These are phyloP conservation scores for Oryza officinalis DNA, from an alignment of 176 grass and related monocot species.

Conservation along the genomic window DNA sequence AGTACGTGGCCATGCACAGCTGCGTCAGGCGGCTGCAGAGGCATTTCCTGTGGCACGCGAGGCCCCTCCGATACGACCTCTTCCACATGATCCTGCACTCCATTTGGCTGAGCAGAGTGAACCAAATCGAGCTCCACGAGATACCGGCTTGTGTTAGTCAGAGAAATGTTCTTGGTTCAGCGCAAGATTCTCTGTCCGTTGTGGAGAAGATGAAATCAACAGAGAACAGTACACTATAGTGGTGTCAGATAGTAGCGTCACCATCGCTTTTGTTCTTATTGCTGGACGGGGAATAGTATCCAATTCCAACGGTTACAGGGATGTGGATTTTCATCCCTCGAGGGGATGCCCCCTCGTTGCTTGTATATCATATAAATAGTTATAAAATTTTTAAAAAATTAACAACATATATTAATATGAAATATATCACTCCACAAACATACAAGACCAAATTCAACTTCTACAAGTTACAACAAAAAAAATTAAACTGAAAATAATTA, in stretches of 20 bases:
- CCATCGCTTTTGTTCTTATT: neutral
- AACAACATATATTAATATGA: too few species aligned
- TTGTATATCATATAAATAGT: too few species aligned
- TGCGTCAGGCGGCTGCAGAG: slow-evolving; percentile 72
- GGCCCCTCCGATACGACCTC: slow-evolving; percentile 73
- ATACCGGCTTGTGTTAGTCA: neutral
- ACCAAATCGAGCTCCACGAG: slow-evolving; percentile 52
- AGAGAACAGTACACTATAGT: neutral
- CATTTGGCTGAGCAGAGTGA: slow-evolving; percentile 77
- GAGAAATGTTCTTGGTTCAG: neutral
- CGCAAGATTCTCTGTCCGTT: neutral
- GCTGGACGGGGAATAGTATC: neutral
- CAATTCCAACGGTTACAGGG: neutral
- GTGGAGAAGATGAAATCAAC: neutral
- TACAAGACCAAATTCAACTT: too few species aligned
- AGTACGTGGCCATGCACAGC: slow-evolving; percentile 71
- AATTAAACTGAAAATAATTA: too few species aligned
- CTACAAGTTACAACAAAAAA: too few species aligned
- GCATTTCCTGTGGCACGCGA: slow-evolving; percentile 84
- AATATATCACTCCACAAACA: too few species aligned
- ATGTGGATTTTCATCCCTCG: too few species aligned
- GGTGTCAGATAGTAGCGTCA: neutral
- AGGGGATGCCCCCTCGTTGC: too few species aligned
- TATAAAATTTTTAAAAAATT: too few species aligned
- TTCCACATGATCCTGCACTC: slow-evolving; percentile 96